phyloP scores from a whole-genome alignment of 2,329 filamentous ascomycete species.

The Cladophialophora psammophila region DNA sequence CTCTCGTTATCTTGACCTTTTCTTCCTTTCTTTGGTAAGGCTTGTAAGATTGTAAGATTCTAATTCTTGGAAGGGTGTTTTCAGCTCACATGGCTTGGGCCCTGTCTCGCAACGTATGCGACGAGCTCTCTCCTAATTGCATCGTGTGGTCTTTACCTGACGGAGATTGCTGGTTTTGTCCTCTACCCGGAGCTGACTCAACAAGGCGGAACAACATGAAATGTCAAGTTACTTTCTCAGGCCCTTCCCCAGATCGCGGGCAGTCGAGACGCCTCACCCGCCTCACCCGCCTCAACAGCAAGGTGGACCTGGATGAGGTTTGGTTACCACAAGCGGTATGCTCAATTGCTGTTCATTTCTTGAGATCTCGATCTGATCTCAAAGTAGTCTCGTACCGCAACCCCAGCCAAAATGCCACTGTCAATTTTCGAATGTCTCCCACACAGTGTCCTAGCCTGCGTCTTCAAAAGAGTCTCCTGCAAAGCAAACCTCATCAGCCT shows the following conservation, averaged over 20 bases:
- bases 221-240: neutral
- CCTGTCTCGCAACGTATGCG: conserved; percentile 1
- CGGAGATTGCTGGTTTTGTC: conserved; percentile 18
- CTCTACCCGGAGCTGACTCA: neutral
- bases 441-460: neutral
- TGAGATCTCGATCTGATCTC: neutral
- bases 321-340: conserved; percentile 5
- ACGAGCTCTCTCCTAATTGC: neutral
- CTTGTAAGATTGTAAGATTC: neutral
- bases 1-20: neutral
- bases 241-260: neutral
- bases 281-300: neutral
- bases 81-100: conserved; percentile 3
- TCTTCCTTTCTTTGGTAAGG: neutral
- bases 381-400: neutral
- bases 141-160: conserved; percentile 11
- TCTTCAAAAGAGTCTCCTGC: neutral
- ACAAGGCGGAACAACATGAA: neutral
- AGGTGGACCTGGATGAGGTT: neutral
- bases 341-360: neutral
- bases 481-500: conserved; percentile 5
- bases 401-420: neutral
- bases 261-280: neutral
- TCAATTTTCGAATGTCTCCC: conserved; percentile 7
- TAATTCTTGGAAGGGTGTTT: neutral